Conservation (phyloP, 352 stramenopile species). For the Phytophthora citrophthora region DNA sequence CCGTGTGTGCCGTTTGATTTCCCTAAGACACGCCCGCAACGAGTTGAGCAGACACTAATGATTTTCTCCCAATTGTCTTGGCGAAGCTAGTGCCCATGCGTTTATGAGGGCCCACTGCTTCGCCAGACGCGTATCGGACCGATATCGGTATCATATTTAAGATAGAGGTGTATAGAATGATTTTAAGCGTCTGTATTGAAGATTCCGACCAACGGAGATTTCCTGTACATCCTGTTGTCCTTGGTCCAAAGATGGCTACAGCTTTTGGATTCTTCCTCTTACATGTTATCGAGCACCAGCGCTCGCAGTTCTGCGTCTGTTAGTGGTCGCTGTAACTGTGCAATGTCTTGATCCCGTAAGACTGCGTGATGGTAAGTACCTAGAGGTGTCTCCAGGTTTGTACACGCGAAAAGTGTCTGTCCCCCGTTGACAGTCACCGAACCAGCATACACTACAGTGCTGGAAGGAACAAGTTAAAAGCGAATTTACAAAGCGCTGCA, state of each 20-base stretch:
- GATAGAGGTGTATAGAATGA: conserved; percentile 23
- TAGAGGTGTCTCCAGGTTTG: conserved; percentile 65
- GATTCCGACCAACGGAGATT: conserved; percentile 1
- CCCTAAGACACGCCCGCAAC: conserved; percentile 13
- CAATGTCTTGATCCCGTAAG: conserved; percentile 59
- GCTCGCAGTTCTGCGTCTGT: conserved; percentile 34
- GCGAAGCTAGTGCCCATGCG: neutral
- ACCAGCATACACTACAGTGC: conserved; percentile 54
- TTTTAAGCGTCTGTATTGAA: conserved; percentile 22
- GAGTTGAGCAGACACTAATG: conserved; percentile 37
- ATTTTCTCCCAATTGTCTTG: conserved; percentile 27
- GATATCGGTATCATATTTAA: conserved; percentile 20
- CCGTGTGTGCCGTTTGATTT: conserved; percentile 11
- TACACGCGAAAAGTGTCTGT: conserved; percentile 69
- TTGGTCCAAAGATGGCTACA: no score
- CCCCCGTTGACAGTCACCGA: conserved; percentile 55
- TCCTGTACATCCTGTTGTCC: no score
- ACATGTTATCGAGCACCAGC: conserved; percentile 21
- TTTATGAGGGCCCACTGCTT: neutral
- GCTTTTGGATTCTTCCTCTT: no score
- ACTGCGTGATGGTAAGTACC: conserved; percentile 70
- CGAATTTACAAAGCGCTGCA: no score
- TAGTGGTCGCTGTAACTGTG: conserved; percentile 50
- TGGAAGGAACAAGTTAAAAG: conserved; percentile 17
- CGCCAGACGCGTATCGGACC: conserved; percentile 13